phyloP scores from a whole-genome alignment of 2,329 filamentous ascomycete species.

The Penicillium oxalicum region DNA sequence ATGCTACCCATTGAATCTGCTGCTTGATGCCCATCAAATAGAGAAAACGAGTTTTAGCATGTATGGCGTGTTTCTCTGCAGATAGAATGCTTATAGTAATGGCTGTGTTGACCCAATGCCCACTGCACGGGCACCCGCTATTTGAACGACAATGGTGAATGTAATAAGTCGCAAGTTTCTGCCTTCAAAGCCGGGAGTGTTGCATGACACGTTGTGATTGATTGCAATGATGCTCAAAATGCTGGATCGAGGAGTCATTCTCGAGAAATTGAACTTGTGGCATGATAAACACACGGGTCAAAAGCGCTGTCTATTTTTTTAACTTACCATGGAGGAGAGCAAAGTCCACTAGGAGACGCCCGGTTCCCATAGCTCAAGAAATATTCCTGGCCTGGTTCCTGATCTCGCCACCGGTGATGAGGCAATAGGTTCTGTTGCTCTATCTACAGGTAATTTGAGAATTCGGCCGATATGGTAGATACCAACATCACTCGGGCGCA shows the following conservation, averaged over 20 bases:
- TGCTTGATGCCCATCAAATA: neutral
- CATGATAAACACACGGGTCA: too few species aligned
- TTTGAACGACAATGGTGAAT: neutral
- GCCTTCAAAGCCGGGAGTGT: neutral
- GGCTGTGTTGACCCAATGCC: neutral
- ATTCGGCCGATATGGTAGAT: neutral
- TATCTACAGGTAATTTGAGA: neutral
- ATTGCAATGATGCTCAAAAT: neutral
- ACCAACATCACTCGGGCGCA: neutral
- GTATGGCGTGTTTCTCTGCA: neutral
- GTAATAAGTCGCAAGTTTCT: neutral
- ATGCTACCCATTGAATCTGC: neutral
- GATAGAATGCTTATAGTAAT: neutral
- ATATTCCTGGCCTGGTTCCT: neutral
- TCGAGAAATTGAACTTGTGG: too few species aligned
- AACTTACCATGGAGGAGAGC: neutral
- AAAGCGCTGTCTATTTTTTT: too few species aligned
- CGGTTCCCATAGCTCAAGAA: neutral
- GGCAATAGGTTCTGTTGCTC: neutral
- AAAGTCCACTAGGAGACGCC: neutral
- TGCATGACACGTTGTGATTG: neutral
- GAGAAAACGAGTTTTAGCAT: neutral
- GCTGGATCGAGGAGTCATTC: too few species aligned
- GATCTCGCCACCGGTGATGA: neutral
- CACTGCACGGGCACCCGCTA: neutral